These are phyloP conservation scores for Rhizoclosmatium sp. DNA, from an alignment of 192 early-diverging fungal genomes.

Conservation along the genomic window DNA sequence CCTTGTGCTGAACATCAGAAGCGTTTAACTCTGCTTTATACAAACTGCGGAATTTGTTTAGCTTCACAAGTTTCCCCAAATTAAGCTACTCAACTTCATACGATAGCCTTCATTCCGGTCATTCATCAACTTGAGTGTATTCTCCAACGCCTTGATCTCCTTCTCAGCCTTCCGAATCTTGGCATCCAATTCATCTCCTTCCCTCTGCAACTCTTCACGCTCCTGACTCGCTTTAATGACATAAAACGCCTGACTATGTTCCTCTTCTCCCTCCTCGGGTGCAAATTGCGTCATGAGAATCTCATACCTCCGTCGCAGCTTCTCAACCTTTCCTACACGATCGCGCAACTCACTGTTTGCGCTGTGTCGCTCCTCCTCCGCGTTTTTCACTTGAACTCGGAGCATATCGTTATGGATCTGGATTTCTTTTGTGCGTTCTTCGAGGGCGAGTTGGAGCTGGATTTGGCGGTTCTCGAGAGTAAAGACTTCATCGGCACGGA, in stretches of 20 bases:
- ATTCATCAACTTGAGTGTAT: slow-evolving; percentile 69
- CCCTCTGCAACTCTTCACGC: slow-evolving; percentile 64
- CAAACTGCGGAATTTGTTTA: slow-evolving; percentile 40
- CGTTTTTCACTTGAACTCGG: slow-evolving; percentile 57
- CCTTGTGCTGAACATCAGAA: slow-evolving; percentile 65
- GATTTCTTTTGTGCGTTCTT: slow-evolving; percentile 69
- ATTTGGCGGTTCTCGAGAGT: slow-evolving; percentile 61
- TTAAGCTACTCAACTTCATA: slow-evolving; percentile 49
- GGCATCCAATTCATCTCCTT: slow-evolving; percentile 67
- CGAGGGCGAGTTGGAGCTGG: slow-evolving; percentile 61
- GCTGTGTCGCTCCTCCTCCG: slow-evolving; percentile 63
- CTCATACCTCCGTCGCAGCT: slow-evolving; percentile 65
- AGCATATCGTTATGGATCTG: slow-evolving; percentile 68
- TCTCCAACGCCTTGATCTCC: slow-evolving; percentile 70
- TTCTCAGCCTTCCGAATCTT: slow-evolving; percentile 67
- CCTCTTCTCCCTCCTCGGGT: slow-evolving; percentile 57
- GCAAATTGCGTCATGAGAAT: slow-evolving; percentile 70
- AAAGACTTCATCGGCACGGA: slow-evolving; percentile 64
- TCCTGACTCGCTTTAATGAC: slow-evolving; percentile 67
- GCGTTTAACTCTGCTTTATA: slow-evolving; percentile 63
- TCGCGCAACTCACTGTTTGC: slow-evolving; percentile 66
- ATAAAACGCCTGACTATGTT: slow-evolving; percentile 68
- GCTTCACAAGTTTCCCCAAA: no score
- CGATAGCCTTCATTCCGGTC: slow-evolving; percentile 65
- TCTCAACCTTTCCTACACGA: slow-evolving; percentile 64